Conservation (phyloP, 495 filamentous ascomycete species). For the Barbatosphaeria neglecta region DNA sequence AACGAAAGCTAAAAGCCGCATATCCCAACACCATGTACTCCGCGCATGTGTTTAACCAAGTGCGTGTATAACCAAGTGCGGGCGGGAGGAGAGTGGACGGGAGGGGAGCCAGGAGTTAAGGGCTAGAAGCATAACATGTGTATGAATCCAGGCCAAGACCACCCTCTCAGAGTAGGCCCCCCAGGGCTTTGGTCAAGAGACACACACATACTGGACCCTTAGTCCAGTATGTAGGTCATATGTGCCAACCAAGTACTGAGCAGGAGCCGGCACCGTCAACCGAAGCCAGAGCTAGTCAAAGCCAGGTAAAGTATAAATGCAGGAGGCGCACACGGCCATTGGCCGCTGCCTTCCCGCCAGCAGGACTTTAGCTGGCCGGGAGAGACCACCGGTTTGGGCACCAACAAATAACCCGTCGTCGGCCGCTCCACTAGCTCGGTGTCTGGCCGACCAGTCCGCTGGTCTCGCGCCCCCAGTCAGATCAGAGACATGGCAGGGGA, state of each 20-base stretch:
- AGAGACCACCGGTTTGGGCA: background rate
- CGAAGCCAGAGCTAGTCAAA: background rate
- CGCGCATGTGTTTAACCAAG: no score
- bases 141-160: conserved; percentile 4
- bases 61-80: background rate
- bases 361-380: background rate
- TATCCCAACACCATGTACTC: no score
- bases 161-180: background rate
- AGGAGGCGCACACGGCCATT: background rate
- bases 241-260: background rate
- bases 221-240: background rate
- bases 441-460: background rate
- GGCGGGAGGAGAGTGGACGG: conserved; percentile 1
- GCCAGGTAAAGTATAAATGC: background rate
- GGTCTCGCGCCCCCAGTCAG: background rate
- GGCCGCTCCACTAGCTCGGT: background rate
- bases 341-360: background rate
- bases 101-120: background rate
- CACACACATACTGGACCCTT: background rate
- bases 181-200: background rate
- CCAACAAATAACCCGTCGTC: background rate
- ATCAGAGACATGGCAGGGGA: background rate
- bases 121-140: conserved; percentile 5
- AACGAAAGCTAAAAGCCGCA: background rate
- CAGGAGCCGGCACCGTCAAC: background rate